These are phyloP conservation scores for Termitomyces sp. DNA, from an alignment of 768 basidiomycete species.

Conservation along the genomic window DNA sequence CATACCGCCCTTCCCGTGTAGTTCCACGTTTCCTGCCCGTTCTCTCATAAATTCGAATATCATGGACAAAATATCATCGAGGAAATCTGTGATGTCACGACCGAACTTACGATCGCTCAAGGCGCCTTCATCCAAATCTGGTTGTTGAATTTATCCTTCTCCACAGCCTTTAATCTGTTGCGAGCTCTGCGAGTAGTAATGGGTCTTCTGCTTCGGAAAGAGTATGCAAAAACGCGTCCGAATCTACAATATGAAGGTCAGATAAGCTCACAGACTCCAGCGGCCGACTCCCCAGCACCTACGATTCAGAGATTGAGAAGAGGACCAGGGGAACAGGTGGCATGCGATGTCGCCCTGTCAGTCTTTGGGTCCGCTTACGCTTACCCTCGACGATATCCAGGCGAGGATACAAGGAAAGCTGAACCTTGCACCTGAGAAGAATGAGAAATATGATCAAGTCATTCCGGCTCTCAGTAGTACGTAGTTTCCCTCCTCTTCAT, in stretches of 20 bases:
- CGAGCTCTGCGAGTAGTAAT: too few species aligned
- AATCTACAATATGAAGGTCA: not conserved
- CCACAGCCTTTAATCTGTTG: too few species aligned
- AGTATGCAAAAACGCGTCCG: not conserved
- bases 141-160: too few species aligned
- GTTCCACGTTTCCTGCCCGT: too few species aligned
- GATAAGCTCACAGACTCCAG: not conserved
- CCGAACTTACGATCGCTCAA: too few species aligned
- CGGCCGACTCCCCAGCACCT: not conserved
- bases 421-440: conserved; percentile 16
- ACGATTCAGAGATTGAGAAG: conserved; percentile 13
- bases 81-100: too few species aligned
- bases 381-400: conserved; percentile 59
- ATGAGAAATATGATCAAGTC: conserved; percentile 42
- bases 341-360: conserved; percentile 30
- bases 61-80: too few species aligned
- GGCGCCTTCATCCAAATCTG: too few species aligned
- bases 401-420: conserved; percentile 36
- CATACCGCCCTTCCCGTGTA: too few species aligned
- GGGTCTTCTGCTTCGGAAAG: not conserved
- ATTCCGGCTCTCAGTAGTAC: conserved; percentile 65
- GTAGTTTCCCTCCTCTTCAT: conserved; percentile 19
- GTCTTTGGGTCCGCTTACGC: conserved; percentile 33
- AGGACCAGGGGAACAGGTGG: not conserved
- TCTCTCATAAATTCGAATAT: too few species aligned